A percentile compares a stretch with the other conserved stretches of the same genome.
Evolutionary conservation across 2,329 filamentous ascomycete species (phyloP).

Genomic region (Coniochaeta pulveracea): DNA sequence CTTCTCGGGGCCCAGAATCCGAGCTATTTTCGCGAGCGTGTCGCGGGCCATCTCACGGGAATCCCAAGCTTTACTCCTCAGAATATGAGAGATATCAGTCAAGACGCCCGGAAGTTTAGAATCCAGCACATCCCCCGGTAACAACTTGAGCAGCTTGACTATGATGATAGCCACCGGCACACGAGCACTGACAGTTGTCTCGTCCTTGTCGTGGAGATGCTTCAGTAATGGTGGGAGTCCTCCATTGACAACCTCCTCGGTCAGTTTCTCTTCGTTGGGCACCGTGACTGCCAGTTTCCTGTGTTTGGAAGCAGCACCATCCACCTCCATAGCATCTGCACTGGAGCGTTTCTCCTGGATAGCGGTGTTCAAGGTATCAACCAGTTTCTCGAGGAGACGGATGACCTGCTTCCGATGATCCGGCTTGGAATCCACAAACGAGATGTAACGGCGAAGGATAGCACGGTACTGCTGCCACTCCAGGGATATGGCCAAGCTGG

Average conservation of each 20-base stretch:
- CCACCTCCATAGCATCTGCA: constrained; percentile 30
- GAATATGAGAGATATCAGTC: constrained; percentile 84
- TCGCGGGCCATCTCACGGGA: constrained; percentile 84
- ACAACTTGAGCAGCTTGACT: constrained; percentile 73
- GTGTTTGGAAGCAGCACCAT: constrained; percentile 17
- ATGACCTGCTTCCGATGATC: constrained; percentile 81
- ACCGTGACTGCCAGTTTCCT: constrained; percentile 50
- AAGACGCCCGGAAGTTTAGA: constrained; percentile 71
- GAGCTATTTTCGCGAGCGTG: constrained; percentile 74
- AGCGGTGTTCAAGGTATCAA: constrained; percentile 60
- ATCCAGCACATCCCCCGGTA: constrained; percentile 63
- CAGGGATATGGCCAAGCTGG: constrained; percentile 60
- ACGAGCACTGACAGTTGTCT: constrained; percentile 84
- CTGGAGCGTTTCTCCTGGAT: constrained; percentile 22
- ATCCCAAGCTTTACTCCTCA: constrained; percentile 80
- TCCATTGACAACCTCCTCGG: constrained; percentile 59
- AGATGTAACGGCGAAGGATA: constrained; percentile 71
- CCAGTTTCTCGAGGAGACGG: constrained; percentile 67
- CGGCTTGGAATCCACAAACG: constrained; percentile 69
- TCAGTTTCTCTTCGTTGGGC: constrained; percentile 55
- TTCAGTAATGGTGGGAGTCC: constrained; percentile 71
- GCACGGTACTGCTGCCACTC: constrained; percentile 88
- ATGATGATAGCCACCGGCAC: constrained; percentile 83
- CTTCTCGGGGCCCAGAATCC: constrained; percentile 68
- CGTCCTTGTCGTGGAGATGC: constrained; percentile 89